These are phyloP conservation scores for Daldinia loculata DNA, from an alignment of 495 filamentous ascomycete genomes.

Conservation along the genomic window DNA sequence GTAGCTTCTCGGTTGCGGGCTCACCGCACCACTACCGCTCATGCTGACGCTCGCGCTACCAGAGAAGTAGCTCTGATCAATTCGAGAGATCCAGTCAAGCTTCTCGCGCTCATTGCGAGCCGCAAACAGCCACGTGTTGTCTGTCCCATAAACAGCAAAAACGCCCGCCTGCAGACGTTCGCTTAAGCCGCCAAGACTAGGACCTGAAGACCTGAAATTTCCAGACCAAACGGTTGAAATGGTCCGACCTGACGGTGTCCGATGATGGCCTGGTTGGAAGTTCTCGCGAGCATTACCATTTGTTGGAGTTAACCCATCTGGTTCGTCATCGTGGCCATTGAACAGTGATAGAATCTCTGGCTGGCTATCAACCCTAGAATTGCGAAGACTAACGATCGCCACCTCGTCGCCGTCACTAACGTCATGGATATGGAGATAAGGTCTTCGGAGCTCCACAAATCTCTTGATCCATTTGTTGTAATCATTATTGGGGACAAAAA, in stretches of 20 bases:
- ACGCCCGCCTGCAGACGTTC: constrained; percentile 71
- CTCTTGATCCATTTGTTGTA: constrained; percentile 86
- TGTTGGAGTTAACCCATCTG: constrained; percentile 27
- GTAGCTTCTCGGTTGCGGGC: constrained; percentile 42
- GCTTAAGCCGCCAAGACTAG: constrained; percentile 54
- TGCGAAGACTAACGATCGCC: constrained; percentile 83
- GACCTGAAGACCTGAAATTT: constrained; percentile 37
- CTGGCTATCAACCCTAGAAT: constrained; percentile 84
- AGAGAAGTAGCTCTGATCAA: constrained; percentile 65
- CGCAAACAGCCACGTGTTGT: constrained; percentile 95
- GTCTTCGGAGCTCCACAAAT: constrained; percentile 90
- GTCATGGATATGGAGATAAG: constrained; percentile 89
- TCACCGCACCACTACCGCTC: constrained; percentile 47
- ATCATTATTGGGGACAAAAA: constrained; percentile 77
- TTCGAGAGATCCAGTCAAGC: constrained; percentile 90
- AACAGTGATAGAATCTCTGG: constrained; percentile 86
- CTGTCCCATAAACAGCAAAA: constrained; percentile 90
- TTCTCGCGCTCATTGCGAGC: constrained; percentile 87
- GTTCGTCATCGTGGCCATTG: constrained; percentile 51
- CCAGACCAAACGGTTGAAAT: constrained; percentile 49
- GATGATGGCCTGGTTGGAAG: constrained; percentile 46
- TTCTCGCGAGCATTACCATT: constrained; percentile 24
- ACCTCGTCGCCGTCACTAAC: constrained; percentile 88
- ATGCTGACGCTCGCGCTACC: constrained; percentile 38
- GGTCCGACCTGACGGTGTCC: constrained; percentile 43